phyloP scores from a whole-genome alignment of 495 filamentous ascomycete species.

The Neurospora sp. region DNA sequence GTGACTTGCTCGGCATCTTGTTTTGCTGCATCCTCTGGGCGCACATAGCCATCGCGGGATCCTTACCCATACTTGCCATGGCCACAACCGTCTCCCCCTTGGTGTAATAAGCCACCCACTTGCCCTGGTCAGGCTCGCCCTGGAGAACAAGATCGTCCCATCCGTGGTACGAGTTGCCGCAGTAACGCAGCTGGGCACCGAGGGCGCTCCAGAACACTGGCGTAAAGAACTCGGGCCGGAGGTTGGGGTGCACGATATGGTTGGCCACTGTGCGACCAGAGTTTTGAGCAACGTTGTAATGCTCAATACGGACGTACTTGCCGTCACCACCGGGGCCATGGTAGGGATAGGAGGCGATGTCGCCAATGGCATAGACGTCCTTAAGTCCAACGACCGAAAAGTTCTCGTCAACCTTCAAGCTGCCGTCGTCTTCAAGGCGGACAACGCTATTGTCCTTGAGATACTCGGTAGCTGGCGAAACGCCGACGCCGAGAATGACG shows the following conservation, averaged over 20 bases:
- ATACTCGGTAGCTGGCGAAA: slow-evolving; percentile 77
- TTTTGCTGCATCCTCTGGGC: slow-evolving; percentile 78
- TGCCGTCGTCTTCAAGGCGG: slow-evolving; percentile 68
- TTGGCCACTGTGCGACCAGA: slow-evolving; percentile 66
- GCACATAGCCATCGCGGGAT: slow-evolving; percentile 74
- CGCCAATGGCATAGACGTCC: slow-evolving; percentile 87
- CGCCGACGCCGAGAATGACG: slow-evolving; percentile 84
- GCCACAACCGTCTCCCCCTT: slow-evolving; percentile 86
- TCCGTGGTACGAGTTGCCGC: slow-evolving; percentile 69
- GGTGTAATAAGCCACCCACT: slow-evolving; percentile 82
- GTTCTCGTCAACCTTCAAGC: slow-evolving; percentile 62
- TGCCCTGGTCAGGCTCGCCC: slow-evolving; percentile 68
- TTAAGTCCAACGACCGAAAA: slow-evolving; percentile 64
- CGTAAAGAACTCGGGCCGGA: slow-evolving; percentile 62
- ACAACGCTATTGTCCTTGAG: slow-evolving; percentile 62
- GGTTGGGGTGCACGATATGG: slow-evolving; percentile 55
- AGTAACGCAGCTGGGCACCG: slow-evolving; percentile 82
- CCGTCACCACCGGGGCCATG: slow-evolving; percentile 76
- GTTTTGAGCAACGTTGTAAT: slow-evolving; percentile 98
- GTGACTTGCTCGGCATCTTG: slow-evolving; percentile 72
- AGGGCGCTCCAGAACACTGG: slow-evolving; percentile 96
- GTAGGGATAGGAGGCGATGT: slow-evolving; percentile 94
- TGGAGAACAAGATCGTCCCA: slow-evolving; percentile 76
- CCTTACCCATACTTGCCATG: slow-evolving; percentile 81
- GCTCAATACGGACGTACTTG: slow-evolving; percentile 66